Conservation (phyloP, 148 eudicot genomes). For the Bassia scoparia region DNA sequence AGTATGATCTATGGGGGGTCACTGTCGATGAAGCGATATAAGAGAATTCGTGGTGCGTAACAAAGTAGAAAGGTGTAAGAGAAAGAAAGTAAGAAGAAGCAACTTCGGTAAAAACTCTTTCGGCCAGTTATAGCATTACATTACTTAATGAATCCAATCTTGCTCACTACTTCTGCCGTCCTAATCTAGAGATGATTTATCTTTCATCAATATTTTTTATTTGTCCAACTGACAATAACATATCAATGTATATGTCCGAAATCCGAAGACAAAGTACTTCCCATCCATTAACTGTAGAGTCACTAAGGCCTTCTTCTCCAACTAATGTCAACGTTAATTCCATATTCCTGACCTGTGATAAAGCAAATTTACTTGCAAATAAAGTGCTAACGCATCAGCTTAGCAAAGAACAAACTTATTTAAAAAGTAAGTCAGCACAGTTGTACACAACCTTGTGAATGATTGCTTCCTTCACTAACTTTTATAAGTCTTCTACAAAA, state of each 20-base stretch:
- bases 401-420: not conserved
- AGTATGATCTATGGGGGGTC: too few relatives aligned
- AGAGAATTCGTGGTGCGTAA: too few relatives aligned
- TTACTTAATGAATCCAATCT: conserved; percentile 73
- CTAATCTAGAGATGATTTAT: conserved; percentile 59
- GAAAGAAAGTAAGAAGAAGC: conserved; percentile 18
- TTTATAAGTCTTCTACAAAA: conserved; percentile 64
- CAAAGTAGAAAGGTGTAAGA: too few relatives aligned
- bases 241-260: conserved; percentile 63
- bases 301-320: conserved; percentile 30
- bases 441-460: conserved; percentile 76
- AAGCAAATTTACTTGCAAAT: not conserved
- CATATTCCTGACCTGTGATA: conserved; percentile 83
- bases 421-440: not conserved
- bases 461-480: conserved; percentile 88
- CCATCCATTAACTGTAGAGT: conserved; percentile 33
- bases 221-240: conserved; percentile 62
- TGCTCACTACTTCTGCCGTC: conserved; percentile 33
- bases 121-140: conserved; percentile 95
- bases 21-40: too few relatives aligned
- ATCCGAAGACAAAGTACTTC: conserved; percentile 71
- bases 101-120: conserved; percentile 86
- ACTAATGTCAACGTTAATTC: conserved; percentile 54
- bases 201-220: conserved; percentile 84
- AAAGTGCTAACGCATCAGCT: not conserved